Evolutionary conservation across 805 yeast genomes (phyloP).

Genomic region (Candida broadrunensis): DNA sequence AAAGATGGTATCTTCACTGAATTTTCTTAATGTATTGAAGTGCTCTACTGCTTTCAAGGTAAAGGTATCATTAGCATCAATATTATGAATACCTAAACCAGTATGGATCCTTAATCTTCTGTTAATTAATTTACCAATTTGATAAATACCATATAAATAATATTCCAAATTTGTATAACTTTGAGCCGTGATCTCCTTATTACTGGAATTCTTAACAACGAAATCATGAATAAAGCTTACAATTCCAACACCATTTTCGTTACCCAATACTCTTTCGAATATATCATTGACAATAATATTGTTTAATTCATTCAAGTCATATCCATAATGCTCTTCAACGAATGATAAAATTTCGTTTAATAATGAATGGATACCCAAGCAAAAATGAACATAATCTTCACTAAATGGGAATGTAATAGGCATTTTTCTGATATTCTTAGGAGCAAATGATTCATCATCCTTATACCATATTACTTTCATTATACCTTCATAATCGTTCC

Average conservation of each 20-base stretch:
- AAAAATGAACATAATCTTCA: constrained; percentile 81
- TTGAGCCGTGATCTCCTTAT: constrained; percentile 89
- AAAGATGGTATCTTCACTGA: constrained; percentile 79
- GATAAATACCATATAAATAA: constrained; percentile 71
- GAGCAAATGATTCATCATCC: constrained; percentile 46
- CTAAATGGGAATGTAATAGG: constrained; percentile 75
- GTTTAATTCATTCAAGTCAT: constrained; percentile 55
- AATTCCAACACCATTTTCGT: constrained; percentile 48
- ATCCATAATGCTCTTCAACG: constrained; percentile 59
- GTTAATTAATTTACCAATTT: constrained; percentile 52
- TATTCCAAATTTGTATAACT: constrained; percentile 85
- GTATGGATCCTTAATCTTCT: constrained; percentile 33
- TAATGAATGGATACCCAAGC: constrained; percentile 68
- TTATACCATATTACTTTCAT: constrained; percentile 69
- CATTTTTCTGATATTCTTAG: constrained; percentile 47
- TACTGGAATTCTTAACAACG: constrained; percentile 60
- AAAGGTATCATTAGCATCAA: constrained; percentile 36
- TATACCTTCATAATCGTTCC: constrained; percentile 58
- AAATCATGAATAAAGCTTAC: constrained; percentile 56
- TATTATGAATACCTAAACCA: constrained; percentile 38
- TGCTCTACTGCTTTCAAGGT: constrained; percentile 49
- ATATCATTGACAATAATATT: constrained; percentile 57
- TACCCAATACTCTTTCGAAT: constrained; percentile 66
- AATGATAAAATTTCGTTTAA: constrained; percentile 65
- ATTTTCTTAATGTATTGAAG: constrained; percentile 58